phyloP scores from a whole-genome alignment of 306 rosid species.

The Citrullus mucosospermus region DNA sequence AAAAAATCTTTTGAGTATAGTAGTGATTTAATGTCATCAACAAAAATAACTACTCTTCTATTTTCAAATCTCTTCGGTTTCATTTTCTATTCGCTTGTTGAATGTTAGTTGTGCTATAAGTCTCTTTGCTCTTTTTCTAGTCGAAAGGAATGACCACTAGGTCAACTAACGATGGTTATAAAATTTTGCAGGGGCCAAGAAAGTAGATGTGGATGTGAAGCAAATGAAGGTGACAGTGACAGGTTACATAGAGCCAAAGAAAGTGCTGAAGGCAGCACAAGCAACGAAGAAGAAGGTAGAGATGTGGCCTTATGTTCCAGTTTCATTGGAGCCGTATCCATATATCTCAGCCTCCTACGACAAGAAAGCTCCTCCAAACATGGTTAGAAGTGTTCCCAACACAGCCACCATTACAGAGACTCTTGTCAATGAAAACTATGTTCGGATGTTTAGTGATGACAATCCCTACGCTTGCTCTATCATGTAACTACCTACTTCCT shows the following conservation, averaged over 20 bases:
- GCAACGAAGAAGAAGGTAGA: constrained; percentile 91
- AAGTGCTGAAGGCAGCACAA: constrained; percentile 84
- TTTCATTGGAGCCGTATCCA: constrained; percentile 62
- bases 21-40: background rate
- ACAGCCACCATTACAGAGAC: constrained; percentile 39
- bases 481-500: constrained; percentile 26
- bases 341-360: constrained; percentile 72
- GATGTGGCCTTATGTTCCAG: constrained; percentile 90
- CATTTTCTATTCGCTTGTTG: background rate
- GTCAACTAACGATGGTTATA: background rate
- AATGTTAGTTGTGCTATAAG: no score
- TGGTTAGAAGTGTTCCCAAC: constrained; percentile 63
- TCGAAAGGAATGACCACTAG: no score
- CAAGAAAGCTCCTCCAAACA: constrained; percentile 94
- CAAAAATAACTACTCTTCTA: background rate
- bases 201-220: constrained; percentile 81
- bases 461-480: constrained; percentile 78
- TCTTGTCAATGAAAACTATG: constrained; percentile 45
- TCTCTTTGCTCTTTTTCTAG: background rate
- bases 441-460: constrained; percentile 62
- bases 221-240: constrained; percentile 91
- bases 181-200: constrained; percentile 48
- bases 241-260: constrained; percentile 76
- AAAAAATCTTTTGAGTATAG: background rate
- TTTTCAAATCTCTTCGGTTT: background rate